Conservation (phyloP, 2,329 filamentous ascomycete species). For the Diaporthe citri region DNA sequence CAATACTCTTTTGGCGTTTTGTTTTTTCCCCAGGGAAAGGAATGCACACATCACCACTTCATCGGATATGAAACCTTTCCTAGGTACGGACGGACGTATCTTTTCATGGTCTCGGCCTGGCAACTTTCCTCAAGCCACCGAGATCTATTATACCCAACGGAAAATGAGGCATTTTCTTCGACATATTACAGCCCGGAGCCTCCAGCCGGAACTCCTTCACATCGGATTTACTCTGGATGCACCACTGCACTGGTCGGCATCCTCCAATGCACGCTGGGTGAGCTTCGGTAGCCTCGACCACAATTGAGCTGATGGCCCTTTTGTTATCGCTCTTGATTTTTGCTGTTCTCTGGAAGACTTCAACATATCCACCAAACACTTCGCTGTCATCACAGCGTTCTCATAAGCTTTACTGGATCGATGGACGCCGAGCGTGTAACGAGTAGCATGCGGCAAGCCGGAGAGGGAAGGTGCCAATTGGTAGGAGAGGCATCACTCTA, state of each 20-base stretch:
- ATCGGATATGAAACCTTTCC: neutral
- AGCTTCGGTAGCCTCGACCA: conserved; percentile 22
- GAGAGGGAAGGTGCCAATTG: conserved; percentile 7
- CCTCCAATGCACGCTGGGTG: neutral
- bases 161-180: conserved; percentile 20
- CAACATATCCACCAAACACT: conserved; percentile 30
- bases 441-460: neutral
- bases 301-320: conserved; percentile 9
- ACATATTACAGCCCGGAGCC: conserved; percentile 12
- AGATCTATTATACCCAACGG: conserved; percentile 21
- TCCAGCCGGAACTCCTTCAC: neutral
- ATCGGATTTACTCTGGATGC: neutral
- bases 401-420: conserved; percentile 3
- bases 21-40: conserved; percentile 10
- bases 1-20: conserved; percentile 38
- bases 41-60: conserved; percentile 36
- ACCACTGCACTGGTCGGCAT: neutral
- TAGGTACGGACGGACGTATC: conserved; percentile 24
- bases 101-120: neutral
- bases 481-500: conserved; percentile 4
- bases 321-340: conserved; percentile 19
- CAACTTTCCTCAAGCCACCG: neutral
- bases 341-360: conserved; percentile 32
- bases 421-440: neutral
- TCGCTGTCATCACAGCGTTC: conserved; percentile 29